Base-by-base conservation (phyloP, 305 asterid genomes). In the Caryopteris hybrid region DNA sequence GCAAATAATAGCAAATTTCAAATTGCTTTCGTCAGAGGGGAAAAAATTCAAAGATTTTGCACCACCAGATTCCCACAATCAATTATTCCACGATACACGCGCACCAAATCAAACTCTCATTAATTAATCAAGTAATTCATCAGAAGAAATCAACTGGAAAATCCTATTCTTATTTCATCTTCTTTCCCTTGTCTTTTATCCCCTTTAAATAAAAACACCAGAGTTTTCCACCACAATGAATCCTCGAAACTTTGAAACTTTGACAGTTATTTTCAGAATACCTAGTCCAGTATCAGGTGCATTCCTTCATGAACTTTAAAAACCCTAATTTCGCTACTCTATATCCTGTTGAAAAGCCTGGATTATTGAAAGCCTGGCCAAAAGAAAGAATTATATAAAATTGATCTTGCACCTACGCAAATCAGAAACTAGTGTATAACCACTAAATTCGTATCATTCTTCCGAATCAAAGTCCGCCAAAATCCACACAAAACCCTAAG, bases 401-500 rank as follows among this genome's bases (percentile, higher is more conserved):
- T 12, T 25, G 18, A 61, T 12, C 48, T 13, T 12, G 45, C 18
- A 52, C 9, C 45, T 12, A 1, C 3, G 38, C 17, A 4, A 16
- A 22, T 45, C 51, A 21, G 47, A 1, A 41, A 48, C 5, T 27
- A 5, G 14, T 3, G 29, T 47, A 16, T 12, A 14, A 29, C 57
- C 21, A 17, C 8, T 0, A 75, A 51, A n/a, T 42, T 36, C 61
- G 12, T 5, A 71, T 55, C 61, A 64, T 34, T n/a, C 29, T 14
- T 10, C 23, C 2, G 8, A 4, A 10, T 8, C 23, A 21, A 53
- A 61, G 64, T 56, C 61, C 51, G 52, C 13, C 14, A 22, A 50
- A 17, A 57, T 18, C 25, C 14, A 64, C 51, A 48, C 38, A 68
- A 57, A 65, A 65, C 80, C 83, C 78, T 70, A 76, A 68, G 3